Evolutionary conservation across 2,329 filamentous ascomycete genomes (phyloP).

Genomic region (Fusarium sp.): DNA sequence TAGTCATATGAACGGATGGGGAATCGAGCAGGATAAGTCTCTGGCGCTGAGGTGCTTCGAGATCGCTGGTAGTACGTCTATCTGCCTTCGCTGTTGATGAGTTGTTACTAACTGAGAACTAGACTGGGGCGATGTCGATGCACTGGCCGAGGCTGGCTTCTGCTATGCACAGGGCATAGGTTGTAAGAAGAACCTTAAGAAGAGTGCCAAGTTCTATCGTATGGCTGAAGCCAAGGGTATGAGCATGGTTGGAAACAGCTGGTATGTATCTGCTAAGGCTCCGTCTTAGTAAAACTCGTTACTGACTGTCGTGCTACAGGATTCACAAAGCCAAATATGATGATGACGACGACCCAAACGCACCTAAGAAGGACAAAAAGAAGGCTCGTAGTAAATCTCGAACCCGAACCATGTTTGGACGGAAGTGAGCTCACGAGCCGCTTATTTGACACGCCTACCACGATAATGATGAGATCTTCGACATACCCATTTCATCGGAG

Average conservation of each 20-base stretch:
- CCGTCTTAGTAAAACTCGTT: not conserved
- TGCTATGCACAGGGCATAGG: slow-evolving; percentile 95
- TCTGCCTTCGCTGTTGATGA: not conserved
- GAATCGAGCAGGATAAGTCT: slow-evolving; percentile 90
- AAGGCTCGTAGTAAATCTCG: slow-evolving; percentile 82
- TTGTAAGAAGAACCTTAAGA: slow-evolving; percentile 96
- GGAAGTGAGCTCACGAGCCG: slow-evolving; percentile 45
- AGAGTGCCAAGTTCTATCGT: slow-evolving; percentile 90
- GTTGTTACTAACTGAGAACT: slow-evolving; percentile 40
- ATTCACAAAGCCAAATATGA: slow-evolving; percentile 97
- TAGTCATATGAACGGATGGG: slow-evolving; percentile 98
- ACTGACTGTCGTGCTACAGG: slow-evolving; percentile 62
- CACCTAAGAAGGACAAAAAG: slow-evolving; percentile 65
- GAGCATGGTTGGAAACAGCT: slow-evolving; percentile 98
- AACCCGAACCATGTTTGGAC: slow-evolving; percentile 78
- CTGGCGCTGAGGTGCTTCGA: slow-evolving; percentile 94
- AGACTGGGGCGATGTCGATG: slow-evolving; percentile 96
- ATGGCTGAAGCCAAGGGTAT: slow-evolving; percentile 92
- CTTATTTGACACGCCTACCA: slow-evolving; percentile 34
- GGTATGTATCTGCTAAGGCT: slow-evolving; percentile 69
- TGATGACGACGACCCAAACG: slow-evolving; percentile 69
- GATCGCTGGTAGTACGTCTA: slow-evolving; percentile 81
- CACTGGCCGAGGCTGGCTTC: slow-evolving; percentile 92
- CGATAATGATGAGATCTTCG: slow-evolving; percentile 49
- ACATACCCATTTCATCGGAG: slow-evolving; percentile 50